phyloP scores from a whole-genome alignment of 2,329 filamentous ascomycete genomes.

The Diaporthe destruens region DNA sequence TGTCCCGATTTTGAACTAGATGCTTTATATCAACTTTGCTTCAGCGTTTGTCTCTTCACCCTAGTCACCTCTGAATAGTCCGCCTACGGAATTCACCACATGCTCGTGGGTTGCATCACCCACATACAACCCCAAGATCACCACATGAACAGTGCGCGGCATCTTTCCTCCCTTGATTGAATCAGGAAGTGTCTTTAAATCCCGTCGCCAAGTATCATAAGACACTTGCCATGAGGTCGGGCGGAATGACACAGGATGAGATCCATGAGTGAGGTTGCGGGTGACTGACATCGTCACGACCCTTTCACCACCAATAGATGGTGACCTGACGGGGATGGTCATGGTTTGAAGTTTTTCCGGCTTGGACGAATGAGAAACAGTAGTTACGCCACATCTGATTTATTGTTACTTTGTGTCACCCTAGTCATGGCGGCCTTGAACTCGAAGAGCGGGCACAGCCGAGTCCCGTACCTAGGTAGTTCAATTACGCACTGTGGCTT shows the following conservation, averaged over 20 bases:
- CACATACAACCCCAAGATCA: background rate
- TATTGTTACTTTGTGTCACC: background rate
- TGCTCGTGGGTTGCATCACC: background rate
- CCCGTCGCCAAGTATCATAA: background rate
- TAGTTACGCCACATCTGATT: conserved; percentile 8
- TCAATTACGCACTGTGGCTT: background rate
- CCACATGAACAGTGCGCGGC: conserved; percentile 5
- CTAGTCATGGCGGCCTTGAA: background rate
- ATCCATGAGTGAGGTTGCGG: background rate
- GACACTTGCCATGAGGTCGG: background rate
- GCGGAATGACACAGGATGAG: background rate
- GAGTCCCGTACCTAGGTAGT: background rate
- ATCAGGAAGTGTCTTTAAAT: background rate
- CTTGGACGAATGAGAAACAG: background rate
- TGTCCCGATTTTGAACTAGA: background rate
- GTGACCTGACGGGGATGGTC: background rate
- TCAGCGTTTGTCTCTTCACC: background rate
- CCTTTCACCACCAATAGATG: background rate
- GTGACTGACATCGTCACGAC: conserved; percentile 11
- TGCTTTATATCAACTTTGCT: background rate
- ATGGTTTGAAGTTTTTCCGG: background rate
- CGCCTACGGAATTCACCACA: background rate
- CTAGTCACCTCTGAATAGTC: background rate
- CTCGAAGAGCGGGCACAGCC: background rate
- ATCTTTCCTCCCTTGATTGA: background rate